Conservation (phyloP, 345 rosid species). For the Jatropha curcas region DNA sequence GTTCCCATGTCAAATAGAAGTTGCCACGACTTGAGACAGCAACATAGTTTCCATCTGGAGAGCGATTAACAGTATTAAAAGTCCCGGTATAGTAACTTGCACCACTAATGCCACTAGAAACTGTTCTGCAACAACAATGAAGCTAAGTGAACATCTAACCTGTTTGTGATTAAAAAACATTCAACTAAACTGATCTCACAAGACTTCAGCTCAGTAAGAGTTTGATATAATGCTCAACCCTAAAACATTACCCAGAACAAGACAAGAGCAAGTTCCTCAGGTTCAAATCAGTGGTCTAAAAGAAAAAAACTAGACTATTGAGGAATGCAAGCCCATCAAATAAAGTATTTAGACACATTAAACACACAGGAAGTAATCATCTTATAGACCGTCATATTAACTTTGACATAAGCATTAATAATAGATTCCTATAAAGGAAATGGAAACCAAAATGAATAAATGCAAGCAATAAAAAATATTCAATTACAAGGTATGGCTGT, state of each 20-base stretch:
- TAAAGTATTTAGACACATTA: background rate
- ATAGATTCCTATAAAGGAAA: background rate
- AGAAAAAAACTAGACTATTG: background rate
- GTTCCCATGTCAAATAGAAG: slow-evolving; percentile 96
- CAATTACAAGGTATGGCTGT: background rate
- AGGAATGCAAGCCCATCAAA: background rate
- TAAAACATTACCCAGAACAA: background rate
- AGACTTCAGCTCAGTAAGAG: background rate
- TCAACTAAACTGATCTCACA: background rate
- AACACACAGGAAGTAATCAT: background rate
- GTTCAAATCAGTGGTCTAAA: background rate
- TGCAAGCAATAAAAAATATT: background rate
- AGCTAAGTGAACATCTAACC: slow-evolving; percentile 34
- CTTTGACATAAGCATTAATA: background rate
- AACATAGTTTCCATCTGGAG: slow-evolving; percentile 90
- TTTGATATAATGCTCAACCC: background rate
- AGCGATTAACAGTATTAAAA: slow-evolving; percentile 87
- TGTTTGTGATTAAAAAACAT: background rate
- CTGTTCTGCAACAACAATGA: slow-evolving; percentile 78
- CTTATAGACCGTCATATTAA: background rate
- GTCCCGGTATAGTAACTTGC: slow-evolving; percentile 97
- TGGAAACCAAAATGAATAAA: background rate
- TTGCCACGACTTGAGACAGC: slow-evolving; percentile 99
- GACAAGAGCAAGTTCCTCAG: background rate
- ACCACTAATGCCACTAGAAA: slow-evolving; percentile 97